Conservation (phyloP, 176 grass and related monocot genomes). For the Lolium perenne region DNA sequence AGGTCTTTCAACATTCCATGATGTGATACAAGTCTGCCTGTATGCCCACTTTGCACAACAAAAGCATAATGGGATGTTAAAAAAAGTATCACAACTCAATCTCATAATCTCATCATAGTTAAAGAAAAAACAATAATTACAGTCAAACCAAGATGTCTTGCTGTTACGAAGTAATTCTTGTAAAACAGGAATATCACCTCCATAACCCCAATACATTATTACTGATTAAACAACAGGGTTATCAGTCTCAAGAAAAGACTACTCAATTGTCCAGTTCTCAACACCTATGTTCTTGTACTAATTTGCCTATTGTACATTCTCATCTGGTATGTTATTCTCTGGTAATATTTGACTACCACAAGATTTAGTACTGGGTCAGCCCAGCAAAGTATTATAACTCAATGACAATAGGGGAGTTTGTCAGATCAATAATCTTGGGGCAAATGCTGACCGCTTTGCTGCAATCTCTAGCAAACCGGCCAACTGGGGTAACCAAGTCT, state of each 20-base stretch:
- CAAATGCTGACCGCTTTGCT: not conserved
- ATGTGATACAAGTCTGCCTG: too few relatives aligned
- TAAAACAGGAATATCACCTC: not conserved
- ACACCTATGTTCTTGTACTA: not conserved
- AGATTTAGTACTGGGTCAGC: not conserved
- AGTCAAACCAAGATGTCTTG: not conserved
- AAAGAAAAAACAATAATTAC: not conserved
- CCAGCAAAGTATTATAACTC: slow-evolving; percentile 48
- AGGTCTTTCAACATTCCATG: too few relatives aligned
- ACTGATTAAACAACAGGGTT: not conserved
- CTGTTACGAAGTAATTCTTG: not conserved
- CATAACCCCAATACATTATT: not conserved
- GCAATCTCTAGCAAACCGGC: slow-evolving; percentile 32
- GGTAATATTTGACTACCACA: not conserved
- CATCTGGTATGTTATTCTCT: not conserved
- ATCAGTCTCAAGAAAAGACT: not conserved
- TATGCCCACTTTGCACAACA: not conserved
- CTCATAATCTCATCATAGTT: not conserved
- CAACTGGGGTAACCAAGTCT: slow-evolving; percentile 62
- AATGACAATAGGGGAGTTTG: slow-evolving; percentile 70
- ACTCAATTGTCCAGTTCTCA: not conserved
- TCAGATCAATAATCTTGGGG: slow-evolving; percentile 72
- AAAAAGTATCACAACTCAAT: not conserved
- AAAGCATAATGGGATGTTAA: not conserved
- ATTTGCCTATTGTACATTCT: not conserved